These are phyloP conservation scores for Apophysomyces ossiformis DNA, from an alignment of 371 early-diverging fungal species.

Conservation along the genomic window DNA sequence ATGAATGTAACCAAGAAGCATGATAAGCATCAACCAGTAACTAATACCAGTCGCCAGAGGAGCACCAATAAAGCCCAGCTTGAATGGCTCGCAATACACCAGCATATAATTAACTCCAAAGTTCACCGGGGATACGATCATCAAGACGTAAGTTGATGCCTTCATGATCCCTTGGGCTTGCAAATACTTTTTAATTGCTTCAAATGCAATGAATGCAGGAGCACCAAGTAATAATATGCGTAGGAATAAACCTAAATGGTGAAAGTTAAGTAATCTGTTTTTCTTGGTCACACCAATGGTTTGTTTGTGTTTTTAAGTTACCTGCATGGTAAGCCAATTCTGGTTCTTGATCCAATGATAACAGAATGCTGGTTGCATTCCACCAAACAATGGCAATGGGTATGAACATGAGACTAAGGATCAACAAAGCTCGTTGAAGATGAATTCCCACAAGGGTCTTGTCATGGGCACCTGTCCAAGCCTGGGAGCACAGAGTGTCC, in stretches of 20 bases:
- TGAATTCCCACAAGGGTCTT: constrained; percentile 78
- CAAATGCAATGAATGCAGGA: constrained; percentile 76
- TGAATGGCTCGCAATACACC: constrained; percentile 67
- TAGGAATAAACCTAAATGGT: constrained; percentile 58
- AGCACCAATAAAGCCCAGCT: constrained; percentile 81
- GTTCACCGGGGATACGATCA: constrained; percentile 74
- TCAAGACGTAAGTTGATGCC: constrained; percentile 70
- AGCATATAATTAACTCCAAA: constrained; percentile 69
- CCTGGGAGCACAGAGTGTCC: constrained; percentile 90
- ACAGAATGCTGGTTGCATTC: constrained; percentile 56
- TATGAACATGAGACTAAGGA: constrained; percentile 64
- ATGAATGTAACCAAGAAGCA: constrained; percentile 64
- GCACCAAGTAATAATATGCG: constrained; percentile 70
- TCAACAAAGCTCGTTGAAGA: constrained; percentile 80
- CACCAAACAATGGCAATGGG: constrained; percentile 83
- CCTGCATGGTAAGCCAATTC: constrained; percentile 42
- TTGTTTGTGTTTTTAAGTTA: neutral
- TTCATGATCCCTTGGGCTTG: constrained; percentile 88
- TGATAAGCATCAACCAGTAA: constrained; percentile 66
- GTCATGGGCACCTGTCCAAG: constrained; percentile 77
- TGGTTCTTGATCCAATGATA: constrained; percentile 44
- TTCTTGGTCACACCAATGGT: neutral
- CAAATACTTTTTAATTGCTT: constrained; percentile 78
- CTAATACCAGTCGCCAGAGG: constrained; percentile 77
- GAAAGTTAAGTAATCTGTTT: constrained; percentile 15